Conservation (phyloP, 768 basidiomycete species). For the Leccinellum luteum region DNA sequence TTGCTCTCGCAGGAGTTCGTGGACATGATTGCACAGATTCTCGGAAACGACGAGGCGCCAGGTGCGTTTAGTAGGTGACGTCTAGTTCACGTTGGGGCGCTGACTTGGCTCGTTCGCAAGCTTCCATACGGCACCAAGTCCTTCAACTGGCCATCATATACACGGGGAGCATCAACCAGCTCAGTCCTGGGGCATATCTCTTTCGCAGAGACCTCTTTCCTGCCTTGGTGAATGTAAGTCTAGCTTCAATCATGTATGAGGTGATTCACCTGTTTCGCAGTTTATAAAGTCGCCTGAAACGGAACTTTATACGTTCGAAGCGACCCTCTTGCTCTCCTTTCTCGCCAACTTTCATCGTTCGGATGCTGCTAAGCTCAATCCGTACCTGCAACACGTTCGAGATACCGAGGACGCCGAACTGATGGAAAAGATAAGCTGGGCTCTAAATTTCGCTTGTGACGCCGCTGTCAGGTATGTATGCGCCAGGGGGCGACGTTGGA, state of each 20-base stretch:
- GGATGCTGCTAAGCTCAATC: conserved; percentile 66
- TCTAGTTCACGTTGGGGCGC: not conserved
- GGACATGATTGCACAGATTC: conserved; percentile 42
- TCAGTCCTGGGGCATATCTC: conserved; percentile 72
- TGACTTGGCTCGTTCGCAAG: conserved; percentile 32
- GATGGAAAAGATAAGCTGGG: conserved; percentile 58
- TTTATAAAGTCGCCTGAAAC: conserved; percentile 55
- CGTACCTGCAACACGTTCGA: conserved; percentile 54
- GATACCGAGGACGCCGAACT: conserved; percentile 47
- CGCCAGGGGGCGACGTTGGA: too few species aligned
- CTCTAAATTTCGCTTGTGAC: conserved; percentile 50
- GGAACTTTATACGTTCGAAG: conserved; percentile 57
- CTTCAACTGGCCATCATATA: conserved; percentile 59
- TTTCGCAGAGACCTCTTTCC: conserved; percentile 61
- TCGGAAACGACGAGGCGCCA: conserved; percentile 45
- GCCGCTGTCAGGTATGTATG: conserved; percentile 49
- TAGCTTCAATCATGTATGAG: not conserved
- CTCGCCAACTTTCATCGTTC: conserved; percentile 73
- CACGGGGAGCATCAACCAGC: conserved; percentile 56
- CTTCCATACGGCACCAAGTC: conserved; percentile 46
- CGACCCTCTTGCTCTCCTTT: conserved; percentile 55
- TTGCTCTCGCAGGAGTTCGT: conserved; percentile 46
- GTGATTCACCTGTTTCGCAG: conserved; percentile 30
- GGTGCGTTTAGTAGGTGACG: conserved; percentile 11
- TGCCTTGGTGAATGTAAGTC: conserved; percentile 46